phyloP scores from a whole-genome alignment of 768 basidiomycete genomes.

The Rossbeevera mucosa region DNA sequence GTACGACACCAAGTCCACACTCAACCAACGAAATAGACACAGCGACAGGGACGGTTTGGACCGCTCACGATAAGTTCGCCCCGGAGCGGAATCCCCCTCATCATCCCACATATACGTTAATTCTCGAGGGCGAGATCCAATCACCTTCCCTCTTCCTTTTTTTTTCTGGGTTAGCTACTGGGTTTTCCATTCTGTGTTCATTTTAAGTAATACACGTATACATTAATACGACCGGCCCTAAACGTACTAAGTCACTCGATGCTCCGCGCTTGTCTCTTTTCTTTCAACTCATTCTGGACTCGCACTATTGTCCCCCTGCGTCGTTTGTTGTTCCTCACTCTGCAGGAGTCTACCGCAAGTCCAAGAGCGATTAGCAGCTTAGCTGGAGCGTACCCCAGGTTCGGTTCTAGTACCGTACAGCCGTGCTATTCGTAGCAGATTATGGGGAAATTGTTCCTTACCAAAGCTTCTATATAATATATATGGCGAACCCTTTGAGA shows the following conservation, averaged over 20 bases:
- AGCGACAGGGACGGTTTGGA: not conserved
- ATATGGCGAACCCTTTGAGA: not conserved
- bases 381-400: conserved; percentile 27
- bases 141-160: not conserved
- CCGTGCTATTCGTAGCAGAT: conserved; percentile 2
- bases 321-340: not conserved
- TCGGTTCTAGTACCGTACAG: not conserved
- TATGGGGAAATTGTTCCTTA: conserved; percentile 30
- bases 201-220: conserved; percentile 28
- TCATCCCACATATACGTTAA: conserved; percentile 2
- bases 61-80: not conserved
- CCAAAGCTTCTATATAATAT: conserved; percentile 28
- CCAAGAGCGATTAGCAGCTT: conserved; percentile 27
- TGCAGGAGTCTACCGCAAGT: conserved; percentile 36
- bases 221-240: conserved; percentile 23
- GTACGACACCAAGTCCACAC: conserved; percentile 20
- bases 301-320: conserved; percentile 37
- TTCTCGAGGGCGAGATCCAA: conserved; percentile 9
- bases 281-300: conserved; percentile 31
- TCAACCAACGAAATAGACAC: not conserved
- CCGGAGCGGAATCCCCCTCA: not conserved
- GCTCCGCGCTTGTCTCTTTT: too few relatives aligned
- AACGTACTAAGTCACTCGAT: too few relatives aligned
- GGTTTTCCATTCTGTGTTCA: not conserved
- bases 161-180: not conserved